Percentiles rank a stretch among this genome's conserved stretches.
These are phyloP conservation scores for Trametes polyzona DNA, from an alignment of 1,284 basidiomycete genomes.

Conservation along the genomic window DNA sequence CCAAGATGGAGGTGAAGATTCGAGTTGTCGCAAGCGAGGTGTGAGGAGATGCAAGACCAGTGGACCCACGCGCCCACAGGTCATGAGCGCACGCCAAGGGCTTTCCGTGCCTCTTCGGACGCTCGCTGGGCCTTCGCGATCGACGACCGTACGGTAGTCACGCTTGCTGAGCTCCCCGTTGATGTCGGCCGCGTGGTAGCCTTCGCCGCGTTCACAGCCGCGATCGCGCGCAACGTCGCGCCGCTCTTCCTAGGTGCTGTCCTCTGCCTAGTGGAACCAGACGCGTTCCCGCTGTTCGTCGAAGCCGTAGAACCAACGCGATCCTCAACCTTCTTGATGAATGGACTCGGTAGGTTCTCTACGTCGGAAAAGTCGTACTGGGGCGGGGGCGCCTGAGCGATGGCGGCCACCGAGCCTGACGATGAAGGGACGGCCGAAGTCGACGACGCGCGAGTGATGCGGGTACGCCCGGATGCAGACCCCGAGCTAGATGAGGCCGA, in stretches of 20 bases:
- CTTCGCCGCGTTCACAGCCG: conserved; percentile 61
- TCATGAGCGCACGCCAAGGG: conserved; percentile 33
- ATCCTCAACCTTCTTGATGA: conserved; percentile 63
- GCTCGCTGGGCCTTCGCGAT: conserved; percentile 50
- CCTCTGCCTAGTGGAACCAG: conserved; percentile 1
- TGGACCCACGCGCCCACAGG: not conserved
- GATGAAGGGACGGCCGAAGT: conserved; percentile 15
- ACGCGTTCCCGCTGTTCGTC: conserved; percentile 11
- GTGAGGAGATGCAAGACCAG: not conserved
- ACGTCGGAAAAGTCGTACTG: conserved; percentile 75
- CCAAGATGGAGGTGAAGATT: not conserved
- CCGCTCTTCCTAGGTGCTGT: conserved; percentile 40
- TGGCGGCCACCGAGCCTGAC: conserved; percentile 12
- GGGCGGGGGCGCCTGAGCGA: conserved; percentile 21
- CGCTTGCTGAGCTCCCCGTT: conserved; percentile 10
- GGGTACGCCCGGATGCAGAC: conserved; percentile 14
- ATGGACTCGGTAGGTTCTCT: conserved; percentile 84
- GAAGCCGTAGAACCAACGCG: conserved; percentile 20
- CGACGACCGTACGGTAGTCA: conserved; percentile 38
- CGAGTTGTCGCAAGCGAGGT: not conserved
- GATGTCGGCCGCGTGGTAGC: conserved; percentile 29
- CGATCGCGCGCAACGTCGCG: conserved; percentile 59
- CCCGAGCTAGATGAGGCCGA: conserved; percentile 4
- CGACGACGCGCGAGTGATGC: conserved; percentile 22
- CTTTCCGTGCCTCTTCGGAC: conserved; percentile 56